Conservation (phyloP, 192 early-diverging fungal species). For the Oehlia diaphana region DNA sequence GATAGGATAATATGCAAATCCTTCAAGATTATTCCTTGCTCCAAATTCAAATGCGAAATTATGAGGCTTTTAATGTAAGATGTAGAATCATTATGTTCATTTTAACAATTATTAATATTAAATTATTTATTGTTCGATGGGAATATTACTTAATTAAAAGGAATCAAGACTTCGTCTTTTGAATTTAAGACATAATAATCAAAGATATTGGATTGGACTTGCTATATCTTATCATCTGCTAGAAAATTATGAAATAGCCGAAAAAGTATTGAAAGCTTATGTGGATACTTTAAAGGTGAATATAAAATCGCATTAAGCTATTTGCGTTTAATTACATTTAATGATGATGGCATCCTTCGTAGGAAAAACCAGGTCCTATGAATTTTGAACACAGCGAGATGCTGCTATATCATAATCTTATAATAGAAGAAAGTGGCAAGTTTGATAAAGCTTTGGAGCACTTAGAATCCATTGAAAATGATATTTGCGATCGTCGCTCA, state of each 20-base stretch:
- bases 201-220: constrained; percentile 83
- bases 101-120: neutral
- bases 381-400: constrained; percentile 81
- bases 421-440: constrained; percentile 85
- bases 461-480: constrained; percentile 69
- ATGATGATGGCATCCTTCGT: neutral
- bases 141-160: constrained; percentile 32
- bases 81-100: neutral
- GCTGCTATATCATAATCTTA: constrained; percentile 80
- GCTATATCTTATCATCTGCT: constrained; percentile 83
- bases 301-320: neutral
- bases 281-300: constrained; percentile 69
- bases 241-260: constrained; percentile 71
- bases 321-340: neutral
- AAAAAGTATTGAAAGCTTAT: constrained; percentile 68
- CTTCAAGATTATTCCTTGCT: constrained; percentile 86
- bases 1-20: constrained; percentile 88
- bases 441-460: constrained; percentile 72
- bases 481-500: constrained; percentile 71
- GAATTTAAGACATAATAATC: constrained; percentile 64
- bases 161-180: constrained; percentile 72
- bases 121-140: neutral
- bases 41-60: constrained; percentile 86
- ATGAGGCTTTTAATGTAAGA: constrained; percentile 71
- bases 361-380: constrained; percentile 39